Percentiles rank a stretch among this genome's conserved stretches.
Conservation (phyloP, 2,329 filamentous ascomycete species). For the Epichloe glyceriae region DNA sequence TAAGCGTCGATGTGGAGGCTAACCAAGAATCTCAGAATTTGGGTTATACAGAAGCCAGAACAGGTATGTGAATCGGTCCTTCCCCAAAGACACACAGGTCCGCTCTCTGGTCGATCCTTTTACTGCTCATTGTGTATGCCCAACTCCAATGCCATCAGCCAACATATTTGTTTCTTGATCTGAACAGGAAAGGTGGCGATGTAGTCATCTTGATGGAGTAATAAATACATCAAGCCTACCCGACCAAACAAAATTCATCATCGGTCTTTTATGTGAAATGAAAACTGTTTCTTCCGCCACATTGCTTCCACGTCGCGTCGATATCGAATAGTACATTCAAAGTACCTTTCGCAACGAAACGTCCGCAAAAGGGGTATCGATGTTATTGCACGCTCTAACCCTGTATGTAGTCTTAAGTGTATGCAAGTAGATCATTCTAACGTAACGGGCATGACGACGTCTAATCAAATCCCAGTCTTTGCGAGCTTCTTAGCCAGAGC, state of each 20-base stretch:
- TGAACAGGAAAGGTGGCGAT: too few species aligned
- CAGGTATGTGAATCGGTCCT: constrained; percentile 1
- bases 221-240: too few species aligned
- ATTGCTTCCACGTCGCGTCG: too few species aligned
- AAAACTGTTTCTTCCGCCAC: too few species aligned
- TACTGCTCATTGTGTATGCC: not conserved
- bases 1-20: constrained; percentile 1
- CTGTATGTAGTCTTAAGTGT: constrained; percentile 6
- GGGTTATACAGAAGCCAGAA: not conserved
- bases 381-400: constrained; percentile 14
- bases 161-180: too few species aligned
- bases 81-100: not conserved
- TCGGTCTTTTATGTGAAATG: too few species aligned
- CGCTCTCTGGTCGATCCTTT: not conserved
- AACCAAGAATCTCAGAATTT: constrained; percentile 3
- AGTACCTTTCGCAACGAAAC: not conserved
- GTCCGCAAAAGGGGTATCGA: constrained; percentile 16
- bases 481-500: constrained; percentile 61
- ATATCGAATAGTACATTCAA: not conserved
- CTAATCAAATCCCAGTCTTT: constrained; percentile 47
- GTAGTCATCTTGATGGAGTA: too few species aligned
- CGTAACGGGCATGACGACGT: not conserved
- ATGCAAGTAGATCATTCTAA: not conserved
- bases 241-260: too few species aligned
- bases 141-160: too few species aligned